Conservation (phyloP, 1,284 basidiomycete species). For the Melampsora americana region DNA sequence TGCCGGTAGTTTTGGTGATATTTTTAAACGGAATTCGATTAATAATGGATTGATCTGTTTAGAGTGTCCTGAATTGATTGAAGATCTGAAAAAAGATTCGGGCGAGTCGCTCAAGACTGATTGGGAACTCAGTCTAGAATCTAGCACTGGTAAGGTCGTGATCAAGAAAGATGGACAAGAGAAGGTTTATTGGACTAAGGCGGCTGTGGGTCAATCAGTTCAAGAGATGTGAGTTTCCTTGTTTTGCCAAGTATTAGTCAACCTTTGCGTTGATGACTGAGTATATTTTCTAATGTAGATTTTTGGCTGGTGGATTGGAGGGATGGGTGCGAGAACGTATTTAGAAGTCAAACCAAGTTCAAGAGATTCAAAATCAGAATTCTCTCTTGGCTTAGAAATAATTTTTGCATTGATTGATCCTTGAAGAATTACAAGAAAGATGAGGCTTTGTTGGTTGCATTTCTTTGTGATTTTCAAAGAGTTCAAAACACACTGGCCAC, state of each 20-base stretch:
- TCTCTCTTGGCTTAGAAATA: neutral
- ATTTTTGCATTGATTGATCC: too few relatives aligned
- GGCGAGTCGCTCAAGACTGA: constrained; percentile 75
- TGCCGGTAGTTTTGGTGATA: constrained; percentile 95
- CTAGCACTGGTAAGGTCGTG: constrained; percentile 62
- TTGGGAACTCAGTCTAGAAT: constrained; percentile 67
- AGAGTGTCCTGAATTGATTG: constrained; percentile 83
- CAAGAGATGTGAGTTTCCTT: constrained; percentile 68
- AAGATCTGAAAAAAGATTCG: constrained; percentile 74
- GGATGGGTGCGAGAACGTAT: constrained; percentile 59
- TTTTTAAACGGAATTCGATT: constrained; percentile 98
- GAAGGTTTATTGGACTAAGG: constrained; percentile 65
- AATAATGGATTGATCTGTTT: constrained; percentile 97
- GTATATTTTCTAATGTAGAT: neutral
- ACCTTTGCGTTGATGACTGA: neutral
- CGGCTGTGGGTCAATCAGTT: constrained; percentile 79
- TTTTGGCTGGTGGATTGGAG: constrained; percentile 57
- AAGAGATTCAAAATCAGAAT: too few relatives aligned
- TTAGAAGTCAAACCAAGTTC: constrained; percentile 46
- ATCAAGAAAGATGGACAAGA: constrained; percentile 55
- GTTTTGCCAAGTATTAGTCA: neutral
- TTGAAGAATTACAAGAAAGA: too few relatives aligned
- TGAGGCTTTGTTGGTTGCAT: too few relatives aligned
- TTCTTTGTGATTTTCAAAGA: too few relatives aligned
- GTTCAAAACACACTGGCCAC: too few relatives aligned